These are phyloP conservation scores for Boletus rubropictus DNA, from an alignment of 768 basidiomycete species.

Conservation along the genomic window DNA sequence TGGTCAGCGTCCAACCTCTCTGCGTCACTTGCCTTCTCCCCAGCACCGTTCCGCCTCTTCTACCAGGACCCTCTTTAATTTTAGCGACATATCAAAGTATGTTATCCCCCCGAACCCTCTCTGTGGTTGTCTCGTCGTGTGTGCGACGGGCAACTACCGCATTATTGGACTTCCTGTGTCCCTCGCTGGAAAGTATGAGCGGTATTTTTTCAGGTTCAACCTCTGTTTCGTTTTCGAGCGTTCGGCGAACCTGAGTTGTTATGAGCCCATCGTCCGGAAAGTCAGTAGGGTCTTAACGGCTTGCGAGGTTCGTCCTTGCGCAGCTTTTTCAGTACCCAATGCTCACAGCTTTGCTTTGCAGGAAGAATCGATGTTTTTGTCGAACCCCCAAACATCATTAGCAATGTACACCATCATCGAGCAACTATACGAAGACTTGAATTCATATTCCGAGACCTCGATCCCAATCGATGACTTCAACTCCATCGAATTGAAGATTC, in stretches of 20 bases:
- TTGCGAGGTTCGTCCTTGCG: conserved; percentile 67
- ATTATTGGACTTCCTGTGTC: conserved; percentile 91
- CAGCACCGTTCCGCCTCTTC: conserved; percentile 46
- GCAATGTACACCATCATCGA: conserved; percentile 82
- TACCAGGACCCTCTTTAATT: conserved; percentile 68
- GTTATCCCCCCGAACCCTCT: conserved; percentile 84
- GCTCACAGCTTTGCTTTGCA: conserved; percentile 26
- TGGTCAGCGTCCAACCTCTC: conserved; percentile 39
- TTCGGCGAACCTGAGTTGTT: conserved; percentile 86
- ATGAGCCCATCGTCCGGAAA: conserved; percentile 94
- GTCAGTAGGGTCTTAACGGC: conserved; percentile 81
- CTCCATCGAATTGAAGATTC: conserved; percentile 91
- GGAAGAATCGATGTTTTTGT: conserved; percentile 89
- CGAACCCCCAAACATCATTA: conserved; percentile 59
- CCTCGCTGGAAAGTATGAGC: conserved; percentile 66
- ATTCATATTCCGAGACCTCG: conserved; percentile 94
- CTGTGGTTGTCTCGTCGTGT: conserved; percentile 85
- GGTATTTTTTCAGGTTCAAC: conserved; percentile 91
- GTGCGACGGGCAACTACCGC: conserved; percentile 73
- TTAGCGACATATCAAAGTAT: conserved; percentile 88
- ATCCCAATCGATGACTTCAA: conserved; percentile 89
- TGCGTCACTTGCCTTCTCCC: conserved; percentile 39
- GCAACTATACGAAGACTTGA: conserved; percentile 94
- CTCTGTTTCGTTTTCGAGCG: conserved; percentile 95
- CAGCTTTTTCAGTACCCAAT: neutral